Conservation (phyloP, 2,329 filamentous ascomycete genomes). For the Periconia sp. region DNA sequence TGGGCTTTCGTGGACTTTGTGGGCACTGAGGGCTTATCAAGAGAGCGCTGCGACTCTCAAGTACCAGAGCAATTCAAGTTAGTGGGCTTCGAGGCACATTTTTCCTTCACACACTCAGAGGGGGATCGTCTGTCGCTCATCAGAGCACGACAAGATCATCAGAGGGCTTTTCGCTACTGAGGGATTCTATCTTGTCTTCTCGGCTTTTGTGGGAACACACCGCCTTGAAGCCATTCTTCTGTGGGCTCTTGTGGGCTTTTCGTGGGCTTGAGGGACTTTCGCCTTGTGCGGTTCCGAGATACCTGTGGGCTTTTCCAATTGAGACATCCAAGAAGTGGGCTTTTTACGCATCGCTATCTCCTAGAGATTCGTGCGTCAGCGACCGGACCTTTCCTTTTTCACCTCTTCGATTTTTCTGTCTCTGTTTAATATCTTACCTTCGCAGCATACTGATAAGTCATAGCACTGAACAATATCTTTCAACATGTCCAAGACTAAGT, state of each 20-base stretch:
- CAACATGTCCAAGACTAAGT: conserved; percentile 47
- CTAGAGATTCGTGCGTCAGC: conserved; percentile 27
- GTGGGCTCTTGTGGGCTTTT: conserved; percentile 55
- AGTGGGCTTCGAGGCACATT: conserved; percentile 48
- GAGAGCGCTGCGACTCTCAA: conserved; percentile 16
- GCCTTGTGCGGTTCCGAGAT: conserved; percentile 47
- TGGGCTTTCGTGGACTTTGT: conserved; percentile 41
- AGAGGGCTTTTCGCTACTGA: conserved; percentile 49
- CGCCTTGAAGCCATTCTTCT: conserved; percentile 53
- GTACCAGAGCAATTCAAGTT: conserved; percentile 46
- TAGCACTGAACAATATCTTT: conserved; percentile 34
- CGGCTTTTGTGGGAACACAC: conserved; percentile 61
- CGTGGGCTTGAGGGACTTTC: conserved; percentile 52
- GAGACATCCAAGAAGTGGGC: conserved; percentile 48
- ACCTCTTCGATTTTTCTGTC: conserved; percentile 24
- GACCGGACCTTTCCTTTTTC: conserved; percentile 27
- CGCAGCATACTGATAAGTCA: conserved; percentile 37
- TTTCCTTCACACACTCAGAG: conserved; percentile 46
- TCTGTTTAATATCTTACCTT: conserved; percentile 6
- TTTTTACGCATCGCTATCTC: conserved; percentile 29
- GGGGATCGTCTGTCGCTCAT: conserved; percentile 42
- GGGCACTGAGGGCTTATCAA: conserved; percentile 42
- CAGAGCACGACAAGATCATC: conserved; percentile 44
- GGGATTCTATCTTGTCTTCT: conserved; percentile 51
- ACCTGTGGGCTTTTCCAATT: conserved; percentile 52